Percentiles rank a stretch among this genome's conserved stretches.
Conservation (phyloP, 2,329 filamentous ascomycete genomes). For the Fusarium fracticaudum region DNA sequence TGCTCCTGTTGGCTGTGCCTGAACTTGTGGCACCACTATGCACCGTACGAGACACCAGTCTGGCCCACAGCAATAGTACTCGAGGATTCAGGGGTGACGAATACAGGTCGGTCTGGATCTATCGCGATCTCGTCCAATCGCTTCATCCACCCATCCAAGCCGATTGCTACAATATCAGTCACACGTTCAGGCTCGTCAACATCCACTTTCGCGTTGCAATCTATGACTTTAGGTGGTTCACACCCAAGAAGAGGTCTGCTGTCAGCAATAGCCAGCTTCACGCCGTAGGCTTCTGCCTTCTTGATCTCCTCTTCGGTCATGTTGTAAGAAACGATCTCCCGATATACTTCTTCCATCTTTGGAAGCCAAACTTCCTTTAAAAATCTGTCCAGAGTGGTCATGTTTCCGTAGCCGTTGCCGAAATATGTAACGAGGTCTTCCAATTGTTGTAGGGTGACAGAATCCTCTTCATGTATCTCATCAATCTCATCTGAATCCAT, state of each 20-base stretch:
- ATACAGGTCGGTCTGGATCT: not conserved
- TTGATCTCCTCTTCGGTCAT: accelerated
- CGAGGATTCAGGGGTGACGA: not conserved
- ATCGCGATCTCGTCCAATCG: not conserved
- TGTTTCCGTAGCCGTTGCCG: accelerated
- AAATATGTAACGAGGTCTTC: not conserved
- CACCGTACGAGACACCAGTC: accelerated
- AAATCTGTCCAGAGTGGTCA: accelerated
- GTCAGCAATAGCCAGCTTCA: accelerated
- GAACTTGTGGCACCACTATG: accelerated
- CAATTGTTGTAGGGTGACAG: accelerated
- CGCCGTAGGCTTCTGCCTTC: not conserved
- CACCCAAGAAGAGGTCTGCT: accelerated
- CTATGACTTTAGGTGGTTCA: not conserved
- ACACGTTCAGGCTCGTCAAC: accelerated
- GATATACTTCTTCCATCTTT: not conserved
- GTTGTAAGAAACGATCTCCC: accelerated
- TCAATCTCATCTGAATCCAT: not conserved
- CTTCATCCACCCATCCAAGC: accelerated
- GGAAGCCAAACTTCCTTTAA: not conserved
- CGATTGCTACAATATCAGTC: accelerated
- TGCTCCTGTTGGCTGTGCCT: accelerated
- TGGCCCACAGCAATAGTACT: accelerated
- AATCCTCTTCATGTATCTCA: not conserved
- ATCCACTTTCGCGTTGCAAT: not conserved